A percentile compares a stretch with the other conserved stretches of the same genome.
Evolutionary conservation across 495 filamentous ascomycete genomes (phyloP).

Genomic region (Pseudoneurospora amorphoporcata): DNA sequence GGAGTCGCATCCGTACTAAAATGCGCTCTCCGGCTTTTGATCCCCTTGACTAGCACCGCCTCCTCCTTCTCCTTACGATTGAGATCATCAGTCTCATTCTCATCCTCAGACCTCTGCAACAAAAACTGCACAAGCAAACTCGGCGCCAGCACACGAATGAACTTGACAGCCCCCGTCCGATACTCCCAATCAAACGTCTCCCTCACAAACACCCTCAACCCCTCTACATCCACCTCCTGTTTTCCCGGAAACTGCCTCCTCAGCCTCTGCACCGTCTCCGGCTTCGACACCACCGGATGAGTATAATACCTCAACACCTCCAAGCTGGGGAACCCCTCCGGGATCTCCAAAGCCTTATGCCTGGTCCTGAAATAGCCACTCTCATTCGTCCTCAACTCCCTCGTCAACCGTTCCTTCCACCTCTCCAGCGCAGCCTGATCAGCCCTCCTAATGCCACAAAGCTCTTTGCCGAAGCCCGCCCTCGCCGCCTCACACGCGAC

Average conservation of each 20-base stretch:
- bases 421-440: constrained; percentile 41
- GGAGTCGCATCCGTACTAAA: constrained; percentile 61
- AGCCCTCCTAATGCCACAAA: constrained; percentile 49
- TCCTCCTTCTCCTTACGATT: constrained; percentile 37
- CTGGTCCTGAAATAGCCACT: constrained; percentile 68
- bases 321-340: constrained; percentile 68
- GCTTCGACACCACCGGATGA: constrained; percentile 64
- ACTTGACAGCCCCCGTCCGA: constrained; percentile 68
- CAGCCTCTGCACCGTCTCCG: constrained; percentile 48
- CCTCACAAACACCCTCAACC: constrained; percentile 59
- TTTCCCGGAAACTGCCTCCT: constrained; percentile 50
- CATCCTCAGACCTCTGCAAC: constrained; percentile 25
- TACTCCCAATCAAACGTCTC: constrained; percentile 82
- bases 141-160: constrained; percentile 71
- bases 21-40: constrained; percentile 59
- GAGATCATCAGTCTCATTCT: constrained; percentile 23
- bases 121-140: constrained; percentile 61
- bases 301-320: constrained; percentile 79
- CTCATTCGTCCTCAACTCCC: constrained; percentile 75
- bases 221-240: constrained; percentile 51
- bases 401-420: constrained; percentile 67
- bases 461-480: constrained; percentile 73
- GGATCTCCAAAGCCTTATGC: constrained; percentile 63
- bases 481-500: constrained; percentile 80
- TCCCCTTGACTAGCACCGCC: constrained; percentile 40